Evolutionary conservation across 1,139 yeast genomes (phyloP), one percentile per base, ranked within the genome.

Genomic region (Pichiaceae sp.): DNA sequence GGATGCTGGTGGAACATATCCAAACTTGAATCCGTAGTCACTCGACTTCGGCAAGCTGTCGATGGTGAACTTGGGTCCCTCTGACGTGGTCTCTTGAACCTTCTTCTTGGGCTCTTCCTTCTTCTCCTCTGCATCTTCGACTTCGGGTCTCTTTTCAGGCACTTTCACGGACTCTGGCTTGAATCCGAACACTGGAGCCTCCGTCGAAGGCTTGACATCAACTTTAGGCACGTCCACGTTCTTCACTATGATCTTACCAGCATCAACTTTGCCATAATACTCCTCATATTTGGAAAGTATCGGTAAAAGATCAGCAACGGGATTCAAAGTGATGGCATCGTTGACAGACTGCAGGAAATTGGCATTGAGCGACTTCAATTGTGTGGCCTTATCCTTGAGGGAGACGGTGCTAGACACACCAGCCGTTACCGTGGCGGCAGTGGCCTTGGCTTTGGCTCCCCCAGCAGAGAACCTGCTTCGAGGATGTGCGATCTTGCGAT

Each of bases 301-400:
- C 6, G 73, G 64, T 0, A 75, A 60, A 53, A 83, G 72, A 48
- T 83, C 75, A 1, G 72, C 78, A 17, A 74, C 63, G 0, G 78
- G 69, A 42, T 74, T 72, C 3, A 63, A 59, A 1, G 52, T 48
- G 33, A 68, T 57, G 20, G 71, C 62, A 26, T 63, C 59, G 26
- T 62, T 61, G 33, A 86, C 56, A 23, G 75, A 64, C 17, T 66
- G 66, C 21, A 73, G 60, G 47, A 86, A 81, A 42, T 70, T 75
- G 19, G 73, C 71, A 54, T 85, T 85, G 53, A 86, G 66, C 1
- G 95, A 94, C 49, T 69, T 73, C 27, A 78, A 54, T 49, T 75
- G 74, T 14, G 59, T 62, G 30, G 63, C 54, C 38, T 52, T 59
- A 21, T 60, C 50, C 8, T 30, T 30, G n/a, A 31, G 32, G 25